A percentile compares a stretch with the other conserved stretches of the same genome.
These are phyloP conservation scores for Balamuthia mandrillaris DNA, from an alignment of 208 protist species.

Conservation along the genomic window DNA sequence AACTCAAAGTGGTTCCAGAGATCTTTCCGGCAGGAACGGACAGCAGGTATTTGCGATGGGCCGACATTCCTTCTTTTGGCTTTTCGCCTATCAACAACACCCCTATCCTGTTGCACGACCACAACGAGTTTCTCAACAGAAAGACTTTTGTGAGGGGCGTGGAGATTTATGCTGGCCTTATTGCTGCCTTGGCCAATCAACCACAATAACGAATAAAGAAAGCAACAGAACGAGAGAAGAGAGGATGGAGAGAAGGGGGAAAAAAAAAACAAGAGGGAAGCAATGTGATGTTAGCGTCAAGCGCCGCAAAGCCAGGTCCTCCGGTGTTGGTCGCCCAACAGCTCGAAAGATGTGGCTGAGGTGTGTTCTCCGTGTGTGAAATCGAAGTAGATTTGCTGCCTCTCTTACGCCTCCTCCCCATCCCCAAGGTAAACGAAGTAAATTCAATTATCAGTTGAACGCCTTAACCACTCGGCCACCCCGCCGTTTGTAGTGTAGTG, in stretches of 20 bases:
- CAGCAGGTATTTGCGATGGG: conserved; percentile 58
- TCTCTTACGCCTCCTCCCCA: too few species aligned
- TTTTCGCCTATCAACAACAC: conserved; percentile 74
- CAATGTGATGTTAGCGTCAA: background rate
- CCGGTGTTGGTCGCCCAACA: background rate
- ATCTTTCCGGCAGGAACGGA: conserved; percentile 77
- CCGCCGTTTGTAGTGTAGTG: too few species aligned
- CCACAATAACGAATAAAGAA: background rate
- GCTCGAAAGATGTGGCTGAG: too few species aligned
- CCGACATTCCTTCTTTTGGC: conserved; percentile 71
- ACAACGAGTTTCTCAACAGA: conserved; percentile 75
- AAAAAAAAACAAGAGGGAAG: background rate
- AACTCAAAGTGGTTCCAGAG: conserved; percentile 43
- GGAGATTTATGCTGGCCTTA: background rate
- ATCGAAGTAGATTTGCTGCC: too few species aligned
- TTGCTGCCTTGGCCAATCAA: conserved; percentile 1
- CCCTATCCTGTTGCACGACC: conserved; percentile 79
- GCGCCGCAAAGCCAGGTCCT: background rate
- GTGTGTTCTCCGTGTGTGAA: too few species aligned
- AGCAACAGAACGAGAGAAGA: background rate
- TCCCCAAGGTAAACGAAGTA: too few species aligned
- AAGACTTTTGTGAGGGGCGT: conserved; percentile 27
- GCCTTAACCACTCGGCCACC: too few species aligned
- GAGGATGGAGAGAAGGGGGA: background rate
- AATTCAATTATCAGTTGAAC: too few species aligned